A percentile compares a stretch with the other conserved stretches of the same genome.
phyloP scores from a whole-genome alignment of 176 grass and related monocot species.

The Triticum monococcum region DNA sequence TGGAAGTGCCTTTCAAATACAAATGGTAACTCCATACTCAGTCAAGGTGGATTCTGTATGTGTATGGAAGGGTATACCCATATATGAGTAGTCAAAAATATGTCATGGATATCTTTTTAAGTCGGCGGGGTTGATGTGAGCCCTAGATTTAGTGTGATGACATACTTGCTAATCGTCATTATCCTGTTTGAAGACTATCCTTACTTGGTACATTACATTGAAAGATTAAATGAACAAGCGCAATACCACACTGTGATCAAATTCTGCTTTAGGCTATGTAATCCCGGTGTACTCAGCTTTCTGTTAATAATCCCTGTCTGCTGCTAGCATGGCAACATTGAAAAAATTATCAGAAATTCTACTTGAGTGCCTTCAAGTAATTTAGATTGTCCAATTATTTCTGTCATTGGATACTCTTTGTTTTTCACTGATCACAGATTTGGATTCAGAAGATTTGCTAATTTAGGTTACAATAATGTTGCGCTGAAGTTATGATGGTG shows the following conservation, averaged over 20 bases:
- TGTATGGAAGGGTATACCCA: background rate
- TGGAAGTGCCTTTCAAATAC: background rate
- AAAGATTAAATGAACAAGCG: background rate
- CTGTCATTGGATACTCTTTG: background rate
- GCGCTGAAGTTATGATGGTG: background rate
- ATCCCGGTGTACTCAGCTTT: background rate
- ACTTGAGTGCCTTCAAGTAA: background rate
- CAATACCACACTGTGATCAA: background rate
- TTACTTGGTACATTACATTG: background rate
- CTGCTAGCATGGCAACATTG: background rate
- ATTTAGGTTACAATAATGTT: background rate
- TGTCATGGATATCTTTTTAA: background rate
- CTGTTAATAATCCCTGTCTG: background rate
- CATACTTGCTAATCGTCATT: background rate
- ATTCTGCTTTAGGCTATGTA: background rate
- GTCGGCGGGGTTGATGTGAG: background rate
- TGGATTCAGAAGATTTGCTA: background rate
- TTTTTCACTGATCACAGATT: background rate
- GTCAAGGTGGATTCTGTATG: background rate
- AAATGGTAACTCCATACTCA: background rate
- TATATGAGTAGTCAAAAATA: background rate
- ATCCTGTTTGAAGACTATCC: background rate
- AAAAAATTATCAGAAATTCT: background rate
- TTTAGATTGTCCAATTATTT: background rate
- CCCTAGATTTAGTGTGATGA: background rate